phyloP scores from a whole-genome alignment of 768 basidiomycete species.

The Calocera viscosa region DNA sequence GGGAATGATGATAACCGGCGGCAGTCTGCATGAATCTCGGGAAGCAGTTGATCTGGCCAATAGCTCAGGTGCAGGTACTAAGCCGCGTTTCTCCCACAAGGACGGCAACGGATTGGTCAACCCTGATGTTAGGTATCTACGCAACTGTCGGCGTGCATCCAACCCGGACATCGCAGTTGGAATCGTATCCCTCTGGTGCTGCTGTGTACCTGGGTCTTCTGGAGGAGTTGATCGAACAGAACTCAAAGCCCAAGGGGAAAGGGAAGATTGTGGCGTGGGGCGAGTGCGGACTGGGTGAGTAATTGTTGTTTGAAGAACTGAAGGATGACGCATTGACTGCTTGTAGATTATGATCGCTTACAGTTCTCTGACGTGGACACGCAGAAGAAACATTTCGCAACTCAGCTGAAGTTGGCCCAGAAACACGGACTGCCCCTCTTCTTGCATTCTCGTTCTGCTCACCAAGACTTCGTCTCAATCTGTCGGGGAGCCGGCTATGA shows the following conservation, averaged over 20 bases:
- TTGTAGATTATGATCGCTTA: constrained; percentile 60
- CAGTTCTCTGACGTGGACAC: constrained; percentile 48
- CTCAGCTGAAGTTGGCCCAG: constrained; percentile 54
- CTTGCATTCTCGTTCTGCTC: constrained; percentile 69
- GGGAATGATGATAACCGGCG: constrained; percentile 66
- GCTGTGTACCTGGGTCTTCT: constrained; percentile 50
- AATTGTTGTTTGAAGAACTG: background rate
- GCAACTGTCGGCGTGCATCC: constrained; percentile 74
- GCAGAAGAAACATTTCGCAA: constrained; percentile 53
- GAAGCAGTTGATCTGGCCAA: constrained; percentile 50
- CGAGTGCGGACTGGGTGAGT: constrained; percentile 64
- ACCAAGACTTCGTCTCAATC: constrained; percentile 52
- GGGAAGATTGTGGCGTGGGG: constrained; percentile 61
- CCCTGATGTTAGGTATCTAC: constrained; percentile 38
- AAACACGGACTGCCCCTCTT: constrained; percentile 65
- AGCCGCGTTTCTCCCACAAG: background rate
- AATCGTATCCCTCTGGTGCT: constrained; percentile 41
- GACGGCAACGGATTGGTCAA: background rate
- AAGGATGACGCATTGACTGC: background rate
- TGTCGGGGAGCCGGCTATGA: constrained; percentile 55
- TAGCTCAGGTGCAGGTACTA: constrained; percentile 35
- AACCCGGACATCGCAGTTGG: constrained; percentile 59
- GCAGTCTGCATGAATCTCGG: constrained; percentile 50
- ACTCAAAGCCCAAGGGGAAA: constrained; percentile 32
- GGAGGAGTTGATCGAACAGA: constrained; percentile 39